Evolutionary conservation across 163 green algal genomes (phyloP).

Genomic region (Coccomyxa subellipsoidea): DNA sequence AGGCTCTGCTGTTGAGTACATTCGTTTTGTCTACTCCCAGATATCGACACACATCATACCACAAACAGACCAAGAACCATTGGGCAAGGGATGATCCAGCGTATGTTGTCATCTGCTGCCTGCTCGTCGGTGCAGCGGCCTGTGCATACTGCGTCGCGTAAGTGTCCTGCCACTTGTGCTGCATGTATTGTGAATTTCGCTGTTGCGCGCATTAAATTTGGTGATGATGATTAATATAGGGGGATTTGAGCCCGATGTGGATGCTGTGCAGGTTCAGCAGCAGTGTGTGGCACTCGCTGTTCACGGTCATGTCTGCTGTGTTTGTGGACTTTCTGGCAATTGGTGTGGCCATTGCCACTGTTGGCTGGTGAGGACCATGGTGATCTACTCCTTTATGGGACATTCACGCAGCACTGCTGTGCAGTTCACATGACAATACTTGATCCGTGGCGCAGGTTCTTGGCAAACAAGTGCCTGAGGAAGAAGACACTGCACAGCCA

Average conservation of each 20-base stretch:
- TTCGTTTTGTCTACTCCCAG: no score
- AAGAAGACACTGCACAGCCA: slow-evolving; percentile 61
- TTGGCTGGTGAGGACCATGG: slow-evolving; percentile 73
- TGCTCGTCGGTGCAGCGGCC: slow-evolving; percentile 65
- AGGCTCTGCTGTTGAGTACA: no score
- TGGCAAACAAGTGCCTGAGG: slow-evolving; percentile 77
- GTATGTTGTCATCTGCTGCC: slow-evolving; percentile 80
- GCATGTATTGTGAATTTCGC: no score
- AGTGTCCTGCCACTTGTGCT: no score
- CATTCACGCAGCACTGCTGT: no score
- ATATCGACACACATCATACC: slow-evolving; percentile 90
- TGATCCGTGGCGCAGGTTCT: slow-evolving; percentile 48
- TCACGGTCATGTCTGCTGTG: slow-evolving; percentile 72
- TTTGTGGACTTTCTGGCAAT: slow-evolving; percentile 79
- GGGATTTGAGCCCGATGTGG: no score
- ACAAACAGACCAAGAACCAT: slow-evolving; percentile 96
- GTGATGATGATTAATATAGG: no score
- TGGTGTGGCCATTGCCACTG: slow-evolving; percentile 66
- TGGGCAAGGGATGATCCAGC: slow-evolving; percentile 96
- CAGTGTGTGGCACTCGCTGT: slow-evolving; percentile 55
- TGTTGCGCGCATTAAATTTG: no score
- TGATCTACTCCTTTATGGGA: no score
- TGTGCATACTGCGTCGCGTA: slow-evolving; percentile 79
- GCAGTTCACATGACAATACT: not conserved
- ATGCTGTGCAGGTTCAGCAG: slow-evolving; percentile 82